Base-by-base conservation (phyloP, 306 rosid species). In the Arachis hypogaea region DNA sequence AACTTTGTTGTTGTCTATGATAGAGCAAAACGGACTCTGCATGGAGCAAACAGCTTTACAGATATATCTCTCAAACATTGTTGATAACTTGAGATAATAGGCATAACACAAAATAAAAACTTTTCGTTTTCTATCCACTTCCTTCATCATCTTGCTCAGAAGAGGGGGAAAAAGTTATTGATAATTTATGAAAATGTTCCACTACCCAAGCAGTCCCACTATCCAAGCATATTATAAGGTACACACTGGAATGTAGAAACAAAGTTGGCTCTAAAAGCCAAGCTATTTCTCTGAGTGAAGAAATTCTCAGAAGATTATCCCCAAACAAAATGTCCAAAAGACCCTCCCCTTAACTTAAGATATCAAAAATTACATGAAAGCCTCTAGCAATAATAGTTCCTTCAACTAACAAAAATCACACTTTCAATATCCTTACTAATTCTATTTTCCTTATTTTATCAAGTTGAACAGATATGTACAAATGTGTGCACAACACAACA, bases 41-140 rank as follows among this genome's bases (percentile, higher is more conserved):
- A 22, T 22, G 28, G 28, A 22, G 8, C 51, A n/a, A 52, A 78
- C 36, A 49, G 41, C 40, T 65, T 46, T 45, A 50, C 11, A 7
- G 41, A 76, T 79, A 57, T 46, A 46, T 16, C 77, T 68, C 62
- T 54, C 76, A 42, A 71, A 29, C 60, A 71, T 65, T 75, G 52
- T 47, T 46, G 16, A 68, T 64, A 22, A 22, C 28, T 22, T 22
- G 28, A 22, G 28, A 22, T 22, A 22, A 22, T 22, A 22, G 28
- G 28, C 28, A 22, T 7, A 22, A 41, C 9, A 11, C 14, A 29
- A 33, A 54, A 56, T 38, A 41, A 18, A 16, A n/a, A 33, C 80
- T 49, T 9, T 7, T 11, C 0, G 43, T n/a, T 56, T 43, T 66
- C 71, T 16, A 9, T 58, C 18, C 55, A 59, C 28, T 22, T 22